These are phyloP conservation scores for Salicornia ramosissima DNA, from an alignment of 148 eudicot species.

Conservation along the genomic window DNA sequence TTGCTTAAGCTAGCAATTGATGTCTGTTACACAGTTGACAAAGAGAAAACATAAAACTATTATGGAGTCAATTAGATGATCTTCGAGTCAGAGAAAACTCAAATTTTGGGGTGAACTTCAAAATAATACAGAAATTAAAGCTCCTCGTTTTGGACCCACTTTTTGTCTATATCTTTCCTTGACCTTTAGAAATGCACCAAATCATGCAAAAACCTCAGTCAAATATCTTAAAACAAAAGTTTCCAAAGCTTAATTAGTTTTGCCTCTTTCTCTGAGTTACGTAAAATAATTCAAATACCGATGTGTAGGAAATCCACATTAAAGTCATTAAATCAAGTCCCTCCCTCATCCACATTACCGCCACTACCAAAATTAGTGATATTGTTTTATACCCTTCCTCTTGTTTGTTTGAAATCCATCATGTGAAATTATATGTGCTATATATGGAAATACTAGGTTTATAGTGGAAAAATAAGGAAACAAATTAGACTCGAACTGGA, in stretches of 20 bases:
- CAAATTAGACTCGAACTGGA: too few species aligned
- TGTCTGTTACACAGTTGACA: constrained; percentile 17
- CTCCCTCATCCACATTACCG: constrained; percentile 11
- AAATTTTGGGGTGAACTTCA: constrained; percentile 15
- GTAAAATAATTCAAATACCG: constrained; percentile 1
- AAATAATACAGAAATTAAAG: constrained; percentile 22
- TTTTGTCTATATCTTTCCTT: constrained; percentile 20
- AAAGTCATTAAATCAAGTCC: constrained; percentile 14
- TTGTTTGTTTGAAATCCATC: too few species aligned
- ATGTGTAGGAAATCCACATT: constrained; percentile 25
- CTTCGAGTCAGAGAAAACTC: constrained; percentile 19
- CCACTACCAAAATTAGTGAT: constrained; percentile 9
- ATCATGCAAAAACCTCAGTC: constrained; percentile 24
- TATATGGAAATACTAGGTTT: too few species aligned
- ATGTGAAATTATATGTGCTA: too few species aligned
- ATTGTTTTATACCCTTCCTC: too few species aligned
- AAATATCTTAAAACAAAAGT: constrained; percentile 29
- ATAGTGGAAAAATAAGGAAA: too few species aligned
- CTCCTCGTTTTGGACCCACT: constrained; percentile 18
- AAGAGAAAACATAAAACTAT: constrained; percentile 1
- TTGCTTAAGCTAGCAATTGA: constrained; percentile 21
- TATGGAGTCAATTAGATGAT: constrained; percentile 2
- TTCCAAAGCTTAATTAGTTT: neutral
- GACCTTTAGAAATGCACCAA: constrained; percentile 13
- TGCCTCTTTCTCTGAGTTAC: constrained; percentile 1